Conservation (phyloP, 2,329 filamentous ascomycete genomes). For the Arthrinium puccinioides region DNA sequence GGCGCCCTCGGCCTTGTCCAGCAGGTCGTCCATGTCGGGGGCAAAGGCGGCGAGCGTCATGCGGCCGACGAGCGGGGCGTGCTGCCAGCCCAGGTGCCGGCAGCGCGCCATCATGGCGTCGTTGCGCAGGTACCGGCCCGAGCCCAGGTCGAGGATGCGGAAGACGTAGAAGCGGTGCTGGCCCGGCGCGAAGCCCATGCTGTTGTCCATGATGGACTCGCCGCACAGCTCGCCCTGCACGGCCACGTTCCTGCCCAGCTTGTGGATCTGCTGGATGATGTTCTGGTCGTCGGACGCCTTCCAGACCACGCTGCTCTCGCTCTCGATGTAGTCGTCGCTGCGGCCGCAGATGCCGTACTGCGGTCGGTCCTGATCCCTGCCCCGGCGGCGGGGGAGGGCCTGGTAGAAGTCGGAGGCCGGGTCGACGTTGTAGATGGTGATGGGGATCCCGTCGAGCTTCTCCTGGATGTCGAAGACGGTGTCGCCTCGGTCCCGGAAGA, state of each 20-base stretch:
- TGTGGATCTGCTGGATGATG: slow-evolving; percentile 13
- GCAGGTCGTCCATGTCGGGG: slow-evolving; percentile 11
- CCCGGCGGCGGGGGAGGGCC: slow-evolving; percentile 7
- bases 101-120: slow-evolving; percentile 4
- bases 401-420: slow-evolving; percentile 12
- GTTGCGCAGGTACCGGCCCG: background rate
- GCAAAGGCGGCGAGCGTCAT: slow-evolving; percentile 5
- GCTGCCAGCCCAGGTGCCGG: slow-evolving; percentile 4
- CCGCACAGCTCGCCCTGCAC: slow-evolving; percentile 23
- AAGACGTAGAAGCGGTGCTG: slow-evolving; percentile 15
- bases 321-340: slow-evolving; percentile 10
- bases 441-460: slow-evolving; percentile 24
- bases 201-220: slow-evolving; percentile 16
- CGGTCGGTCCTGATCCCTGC: slow-evolving; percentile 5
- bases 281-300: slow-evolving; percentile 11
- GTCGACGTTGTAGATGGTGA: slow-evolving; percentile 20
- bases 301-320: slow-evolving; percentile 14
- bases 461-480: slow-evolving; percentile 21
- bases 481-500: slow-evolving; percentile 9
- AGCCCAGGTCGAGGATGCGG: slow-evolving; percentile 11
- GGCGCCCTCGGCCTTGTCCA: slow-evolving; percentile 18
- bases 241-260: slow-evolving; percentile 15
- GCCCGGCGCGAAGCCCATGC: slow-evolving; percentile 15
- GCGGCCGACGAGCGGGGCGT: slow-evolving; percentile 9
- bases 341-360: slow-evolving; percentile 14